phyloP scores from a whole-genome alignment of 1,284 basidiomycete species.

The Cystobasidium slooffiae region DNA sequence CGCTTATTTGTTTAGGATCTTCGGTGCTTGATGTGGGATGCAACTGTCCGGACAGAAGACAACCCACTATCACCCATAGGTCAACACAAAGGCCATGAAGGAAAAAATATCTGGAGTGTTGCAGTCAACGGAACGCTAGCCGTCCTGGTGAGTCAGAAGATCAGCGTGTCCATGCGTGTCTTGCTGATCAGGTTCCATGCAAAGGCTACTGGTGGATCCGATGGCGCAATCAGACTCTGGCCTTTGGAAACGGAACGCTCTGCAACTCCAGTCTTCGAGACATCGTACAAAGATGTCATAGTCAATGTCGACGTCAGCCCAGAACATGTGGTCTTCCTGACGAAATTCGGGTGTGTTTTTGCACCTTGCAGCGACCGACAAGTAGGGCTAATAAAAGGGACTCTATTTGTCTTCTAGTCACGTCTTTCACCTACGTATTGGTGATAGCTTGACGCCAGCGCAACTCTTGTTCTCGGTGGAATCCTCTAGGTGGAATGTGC shows the following conservation, averaged over 20 bases:
- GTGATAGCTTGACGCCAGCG: neutral
- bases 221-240: conserved; percentile 34
- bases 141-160: conserved; percentile 8
- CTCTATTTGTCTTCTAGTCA: neutral
- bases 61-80: neutral
- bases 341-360: neutral
- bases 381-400: neutral
- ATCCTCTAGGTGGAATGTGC: neutral
- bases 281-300: neutral
- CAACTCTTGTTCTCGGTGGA: neutral
- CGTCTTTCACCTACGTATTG: neutral
- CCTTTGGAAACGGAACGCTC: neutral
- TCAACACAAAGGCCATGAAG: conserved; percentile 20
- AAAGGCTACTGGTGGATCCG: conserved; percentile 35
- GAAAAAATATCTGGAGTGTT: conserved; percentile 39
- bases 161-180: no score
- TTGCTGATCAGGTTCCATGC: no score
- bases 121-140: neutral
- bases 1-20: conserved; percentile 7
- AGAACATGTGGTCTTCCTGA: conserved; percentile 3
- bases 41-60: neutral
- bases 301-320: neutral
- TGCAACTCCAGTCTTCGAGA: neutral
- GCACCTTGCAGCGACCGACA: neutral
- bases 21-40: conserved; percentile 25